Conservation (phyloP, 352 stramenopile species). For the Aphanomyces euteiches region DNA sequence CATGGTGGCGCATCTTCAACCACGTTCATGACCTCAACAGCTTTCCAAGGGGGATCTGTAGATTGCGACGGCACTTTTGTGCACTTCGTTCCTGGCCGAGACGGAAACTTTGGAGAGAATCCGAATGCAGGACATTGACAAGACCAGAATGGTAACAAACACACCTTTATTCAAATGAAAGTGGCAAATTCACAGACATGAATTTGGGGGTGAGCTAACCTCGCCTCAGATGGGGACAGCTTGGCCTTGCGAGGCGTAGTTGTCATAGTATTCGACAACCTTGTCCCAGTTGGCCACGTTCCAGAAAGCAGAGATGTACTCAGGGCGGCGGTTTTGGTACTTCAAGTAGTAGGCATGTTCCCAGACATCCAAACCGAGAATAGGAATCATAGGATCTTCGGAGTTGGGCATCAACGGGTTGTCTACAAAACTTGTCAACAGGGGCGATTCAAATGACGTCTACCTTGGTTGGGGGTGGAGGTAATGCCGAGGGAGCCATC, state of each 20-base stretch:
- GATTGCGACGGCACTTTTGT: no score
- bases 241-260: conserved; percentile 82
- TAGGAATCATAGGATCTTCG: conserved; percentile 83
- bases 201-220: neutral
- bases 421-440: conserved; percentile 36
- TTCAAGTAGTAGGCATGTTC: conserved; percentile 96
- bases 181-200: conserved; percentile 10
- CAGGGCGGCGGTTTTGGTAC: conserved; percentile 94
- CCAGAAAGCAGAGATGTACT: conserved; percentile 98
- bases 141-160: neutral
- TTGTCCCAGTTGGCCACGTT: conserved; percentile 96
- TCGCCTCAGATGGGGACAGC: conserved; percentile 70
- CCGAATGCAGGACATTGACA: no score
- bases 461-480: conserved; percentile 93
- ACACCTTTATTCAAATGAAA: conserved; percentile 19
- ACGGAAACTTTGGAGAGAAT: no score
- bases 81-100: no score
- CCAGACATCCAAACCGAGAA: conserved; percentile 94
- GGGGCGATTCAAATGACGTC: neutral
- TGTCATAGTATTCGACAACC: conserved; percentile 89
- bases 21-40: no score
- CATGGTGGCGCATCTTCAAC: no score
- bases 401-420: conserved; percentile 82
- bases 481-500: conserved; percentile 93
- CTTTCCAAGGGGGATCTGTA: no score